These are phyloP conservation scores for Dactylella cylindrospora DNA, from an alignment of 2,329 filamentous ascomycete species.

Conservation along the genomic window DNA sequence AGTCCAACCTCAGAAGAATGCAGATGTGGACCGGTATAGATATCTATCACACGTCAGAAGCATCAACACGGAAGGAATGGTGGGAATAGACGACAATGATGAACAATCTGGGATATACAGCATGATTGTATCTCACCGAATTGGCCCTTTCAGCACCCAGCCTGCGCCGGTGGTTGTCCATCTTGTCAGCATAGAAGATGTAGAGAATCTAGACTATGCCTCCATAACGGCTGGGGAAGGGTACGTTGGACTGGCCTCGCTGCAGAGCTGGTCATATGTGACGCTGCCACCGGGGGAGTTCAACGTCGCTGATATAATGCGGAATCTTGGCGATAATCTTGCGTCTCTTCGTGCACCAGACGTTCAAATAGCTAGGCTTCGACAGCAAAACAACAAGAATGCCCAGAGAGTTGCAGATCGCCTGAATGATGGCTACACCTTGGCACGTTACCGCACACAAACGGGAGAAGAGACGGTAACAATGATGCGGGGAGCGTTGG, in stretches of 20 bases:
- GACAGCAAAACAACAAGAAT: background rate
- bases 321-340: slow-evolving; percentile 46
- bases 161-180: slow-evolving; percentile 51
- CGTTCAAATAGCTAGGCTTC: too few relatives aligned
- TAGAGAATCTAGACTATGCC: slow-evolving; percentile 49
- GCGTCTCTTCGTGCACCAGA: background rate
- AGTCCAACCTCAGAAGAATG: background rate
- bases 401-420: slow-evolving; percentile 30
- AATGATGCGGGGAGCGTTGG: slow-evolving; percentile 53
- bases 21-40: slow-evolving; percentile 36
- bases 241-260: slow-evolving; percentile 51
- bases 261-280: slow-evolving; percentile 55
- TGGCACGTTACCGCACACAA: slow-evolving; percentile 51
- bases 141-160: slow-evolving; percentile 49
- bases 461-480: slow-evolving; percentile 54
- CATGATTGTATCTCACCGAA: slow-evolving; percentile 52
- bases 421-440: slow-evolving; percentile 53
- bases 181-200: slow-evolving; percentile 52
- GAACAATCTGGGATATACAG: slow-evolving; percentile 47
- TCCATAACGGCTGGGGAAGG: slow-evolving; percentile 26
- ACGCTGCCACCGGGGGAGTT: slow-evolving; percentile 50
- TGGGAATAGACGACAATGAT: slow-evolving; percentile 51
- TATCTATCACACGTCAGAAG: slow-evolving; percentile 54
- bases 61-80: slow-evolving; percentile 53
- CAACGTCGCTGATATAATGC: slow-evolving; percentile 51